Conservation (phyloP, 352 stramenopile species). For the Bremia lactucae region DNA sequence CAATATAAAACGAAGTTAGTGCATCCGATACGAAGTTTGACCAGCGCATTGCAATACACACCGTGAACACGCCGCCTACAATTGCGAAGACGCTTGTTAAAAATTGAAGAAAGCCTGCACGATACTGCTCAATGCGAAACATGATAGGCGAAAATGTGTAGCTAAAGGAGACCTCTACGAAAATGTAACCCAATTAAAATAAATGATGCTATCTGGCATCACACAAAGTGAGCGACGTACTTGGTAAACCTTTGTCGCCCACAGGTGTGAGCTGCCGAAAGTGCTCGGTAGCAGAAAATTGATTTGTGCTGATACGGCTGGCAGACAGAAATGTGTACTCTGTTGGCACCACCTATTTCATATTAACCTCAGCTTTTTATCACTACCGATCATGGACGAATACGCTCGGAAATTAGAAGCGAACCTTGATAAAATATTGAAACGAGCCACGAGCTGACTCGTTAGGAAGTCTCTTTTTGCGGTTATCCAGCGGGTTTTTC, state of each 20-base stretch:
- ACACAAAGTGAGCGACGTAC: conserved; percentile 19
- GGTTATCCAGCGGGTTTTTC: conserved; percentile 71
- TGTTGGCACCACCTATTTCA: conserved; percentile 95
- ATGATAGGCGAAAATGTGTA: conserved; percentile 96
- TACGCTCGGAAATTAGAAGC: too few relatives aligned
- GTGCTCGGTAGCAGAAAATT: conserved; percentile 98
- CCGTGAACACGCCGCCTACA: conserved; percentile 86
- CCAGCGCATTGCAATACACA: conserved; percentile 20
- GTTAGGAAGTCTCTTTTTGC: conserved; percentile 40
- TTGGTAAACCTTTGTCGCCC: conserved; percentile 74
- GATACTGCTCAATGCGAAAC: conserved; percentile 91
- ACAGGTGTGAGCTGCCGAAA: conserved; percentile 81
- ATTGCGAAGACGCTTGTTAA: conserved; percentile 89
- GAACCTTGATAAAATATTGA: conserved; percentile 81
- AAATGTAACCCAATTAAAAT: conserved; percentile 3
- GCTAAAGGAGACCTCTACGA: conserved; percentile 91
- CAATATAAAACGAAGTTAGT: conserved; percentile 3
- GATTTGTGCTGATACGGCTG: conserved; percentile 87
- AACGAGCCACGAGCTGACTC: conserved; percentile 48
- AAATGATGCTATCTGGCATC: not conserved
- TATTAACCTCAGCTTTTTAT: too few relatives aligned
- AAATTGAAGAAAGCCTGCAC: conserved; percentile 83
- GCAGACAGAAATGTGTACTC: conserved; percentile 87
- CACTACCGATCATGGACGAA: too few relatives aligned
- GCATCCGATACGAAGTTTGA: not conserved